Conservation (phyloP, 2,329 filamentous ascomycete genomes). For the Cladosporium sp. region DNA sequence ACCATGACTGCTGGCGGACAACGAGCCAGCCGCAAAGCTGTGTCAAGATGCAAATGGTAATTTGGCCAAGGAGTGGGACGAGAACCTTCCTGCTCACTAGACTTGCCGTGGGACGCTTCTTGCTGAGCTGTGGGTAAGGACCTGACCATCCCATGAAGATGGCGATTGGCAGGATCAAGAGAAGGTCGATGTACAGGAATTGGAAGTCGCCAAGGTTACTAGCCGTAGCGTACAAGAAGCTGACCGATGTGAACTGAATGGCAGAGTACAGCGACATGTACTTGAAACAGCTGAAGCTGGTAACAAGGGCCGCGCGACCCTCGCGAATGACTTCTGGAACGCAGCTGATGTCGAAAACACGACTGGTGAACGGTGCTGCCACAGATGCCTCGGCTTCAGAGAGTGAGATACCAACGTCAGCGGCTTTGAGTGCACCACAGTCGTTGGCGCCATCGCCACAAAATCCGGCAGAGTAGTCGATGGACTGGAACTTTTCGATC, state of each 20-base stretch:
- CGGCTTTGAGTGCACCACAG: slow-evolving; percentile 93
- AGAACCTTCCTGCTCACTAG: slow-evolving; percentile 91
- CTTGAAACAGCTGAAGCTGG: slow-evolving; percentile 99
- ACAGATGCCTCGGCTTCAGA: slow-evolving; percentile 97
- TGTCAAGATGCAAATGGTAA: slow-evolving; percentile 73
- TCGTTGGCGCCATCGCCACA: slow-evolving; percentile 98
- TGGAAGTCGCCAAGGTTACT: slow-evolving; percentile 97
- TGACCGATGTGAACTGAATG: slow-evolving; percentile 98
- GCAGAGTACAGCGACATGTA: slow-evolving; percentile 99
- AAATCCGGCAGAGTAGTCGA: slow-evolving; percentile 93
- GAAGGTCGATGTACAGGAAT: slow-evolving; percentile 92
- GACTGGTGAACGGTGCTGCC: slow-evolving; percentile 94
- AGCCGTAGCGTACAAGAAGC: slow-evolving; percentile 89
- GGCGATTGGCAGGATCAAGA: slow-evolving; percentile 90
- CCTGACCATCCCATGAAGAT: slow-evolving; percentile 99
- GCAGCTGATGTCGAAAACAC: slow-evolving; percentile 94
- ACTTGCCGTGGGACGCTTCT: slow-evolving; percentile 86
- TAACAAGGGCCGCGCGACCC: slow-evolving; percentile 91
- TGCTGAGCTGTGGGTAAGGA: slow-evolving; percentile 72
- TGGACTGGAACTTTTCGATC: slow-evolving; percentile 93
- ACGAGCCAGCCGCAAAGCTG: slow-evolving; percentile 73
- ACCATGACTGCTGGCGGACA: slow-evolving; percentile 82
- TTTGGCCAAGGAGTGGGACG: slow-evolving; percentile 84
- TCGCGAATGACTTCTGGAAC: slow-evolving; percentile 91
- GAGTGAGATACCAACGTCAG: slow-evolving; percentile 94